A percentile compares a stretch with the other conserved stretches of the same genome.
phyloP scores from a whole-genome alignment of 2,329 filamentous ascomycete genomes.

The Pseudogymnoascus destructans region DNA sequence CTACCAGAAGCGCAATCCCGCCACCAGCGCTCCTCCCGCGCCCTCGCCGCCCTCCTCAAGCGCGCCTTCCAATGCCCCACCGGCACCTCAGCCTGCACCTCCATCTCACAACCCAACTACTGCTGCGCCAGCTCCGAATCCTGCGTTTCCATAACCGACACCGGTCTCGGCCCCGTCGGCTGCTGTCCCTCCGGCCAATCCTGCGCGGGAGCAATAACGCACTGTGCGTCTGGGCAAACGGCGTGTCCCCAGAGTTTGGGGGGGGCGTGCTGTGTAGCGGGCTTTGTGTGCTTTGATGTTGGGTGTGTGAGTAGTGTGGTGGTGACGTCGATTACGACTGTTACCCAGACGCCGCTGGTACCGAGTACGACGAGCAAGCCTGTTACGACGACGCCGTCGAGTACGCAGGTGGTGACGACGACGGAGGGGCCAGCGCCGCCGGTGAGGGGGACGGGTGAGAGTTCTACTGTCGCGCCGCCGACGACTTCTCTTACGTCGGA shows the following conservation, averaged over 20 bases:
- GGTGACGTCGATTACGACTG: not conserved
- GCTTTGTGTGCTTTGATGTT: constrained; percentile 53
- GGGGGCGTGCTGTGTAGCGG: constrained; percentile 64
- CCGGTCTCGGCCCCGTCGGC: constrained; percentile 53
- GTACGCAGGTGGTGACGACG: constrained; percentile 25
- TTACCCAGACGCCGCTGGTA: not conserved
- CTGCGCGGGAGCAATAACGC: constrained; percentile 50
- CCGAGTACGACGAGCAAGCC: constrained; percentile 2
- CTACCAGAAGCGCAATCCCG: not conserved
- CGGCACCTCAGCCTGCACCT: constrained; percentile 50
- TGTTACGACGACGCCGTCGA: constrained; percentile 10
- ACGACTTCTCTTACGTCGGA: constrained; percentile 16
- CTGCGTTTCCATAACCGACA: constrained; percentile 52
- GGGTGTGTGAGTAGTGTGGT: constrained; percentile 40
- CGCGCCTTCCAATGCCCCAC: constrained; percentile 53
- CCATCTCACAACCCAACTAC: constrained; percentile 53
- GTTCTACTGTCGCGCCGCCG: constrained; percentile 27
- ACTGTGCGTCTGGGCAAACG: constrained; percentile 47
- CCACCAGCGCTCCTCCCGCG: constrained; percentile 15
- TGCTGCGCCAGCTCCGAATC: constrained; percentile 56
- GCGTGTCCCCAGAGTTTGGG: constrained; percentile 52
- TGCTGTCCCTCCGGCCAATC: constrained; percentile 56
- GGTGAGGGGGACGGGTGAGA: constrained; percentile 34
- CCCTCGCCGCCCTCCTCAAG: constrained; percentile 36
- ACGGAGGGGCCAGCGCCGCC: constrained; percentile 32